Evolutionary conservation across 1,284 basidiomycete genomes (phyloP), one percentile per base, ranked within the genome.

Genomic region (Microbotryomycetes sp.): DNA sequence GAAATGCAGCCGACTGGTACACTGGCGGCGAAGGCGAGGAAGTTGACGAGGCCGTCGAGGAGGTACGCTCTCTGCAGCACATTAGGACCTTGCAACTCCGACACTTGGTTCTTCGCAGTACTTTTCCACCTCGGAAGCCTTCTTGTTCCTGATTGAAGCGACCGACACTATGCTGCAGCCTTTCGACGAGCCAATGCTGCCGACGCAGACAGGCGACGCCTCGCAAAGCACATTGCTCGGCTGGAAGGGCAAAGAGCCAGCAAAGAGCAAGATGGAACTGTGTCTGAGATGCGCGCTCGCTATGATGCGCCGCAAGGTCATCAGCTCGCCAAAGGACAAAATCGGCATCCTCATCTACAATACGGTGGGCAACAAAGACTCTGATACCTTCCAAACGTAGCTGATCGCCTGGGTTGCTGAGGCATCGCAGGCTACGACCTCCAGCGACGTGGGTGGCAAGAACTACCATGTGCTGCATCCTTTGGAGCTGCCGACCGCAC

Each of bases 111-210:
- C 46, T 47, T 24, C 9, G 35, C 52, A 66, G 65, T 82, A 84
- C 65, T 86, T 89, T 66, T 83, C 83, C 45, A 84, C 84, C 65
- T 82, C 82, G 62, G 90, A 93, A 72, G 87, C 91, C 46, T 85
- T 93, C 54, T 78, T 97, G 18, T 96, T 97, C 77, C 89, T 88
- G 72, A 91, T 97, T 62, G 93, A 98, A 75, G 90, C 89, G 60
- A 93, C 91, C 0, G 78, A 82, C 46, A 87, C 89, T 15, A 97
- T 97, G 92, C 85, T 89, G 45, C 81, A 78, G 29, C 81, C 86
- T 27, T 15, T 53, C 13, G 35, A 29, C 24, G 18, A 63, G 45
- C 30, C 28, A 46, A 46, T 54, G 24, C 23, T 50, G 7, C 3
- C 53, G 26, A 47, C 46, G n/a, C 27, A 26, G 11, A 31, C 61